Evolutionary conservation across 768 basidiomycete genomes (phyloP).

Genomic region (Rhodotorula kratochvilovae): DNA sequence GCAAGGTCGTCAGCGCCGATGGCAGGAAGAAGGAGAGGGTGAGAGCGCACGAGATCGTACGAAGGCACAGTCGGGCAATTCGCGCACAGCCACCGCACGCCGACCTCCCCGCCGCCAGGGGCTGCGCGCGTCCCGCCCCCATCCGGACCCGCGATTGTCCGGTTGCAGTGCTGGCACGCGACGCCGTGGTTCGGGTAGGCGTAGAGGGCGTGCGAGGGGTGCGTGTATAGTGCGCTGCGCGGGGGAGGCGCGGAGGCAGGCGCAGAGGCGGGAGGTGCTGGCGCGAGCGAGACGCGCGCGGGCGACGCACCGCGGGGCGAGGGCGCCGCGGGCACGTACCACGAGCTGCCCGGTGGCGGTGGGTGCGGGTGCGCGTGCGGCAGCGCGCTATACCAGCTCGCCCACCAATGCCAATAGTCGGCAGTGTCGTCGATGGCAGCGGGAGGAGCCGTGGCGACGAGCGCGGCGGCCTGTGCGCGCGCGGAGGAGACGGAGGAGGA

Average conservation of each 20-base stretch:
- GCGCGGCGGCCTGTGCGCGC: not conserved
- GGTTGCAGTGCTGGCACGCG: not conserved
- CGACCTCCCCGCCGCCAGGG: not conserved
- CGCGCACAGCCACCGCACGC: conserved; percentile 2
- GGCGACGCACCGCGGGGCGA: not conserved
- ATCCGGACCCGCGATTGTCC: not conserved
- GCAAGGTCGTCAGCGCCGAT: not conserved
- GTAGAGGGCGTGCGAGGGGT: not conserved
- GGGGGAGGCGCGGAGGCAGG: no score
- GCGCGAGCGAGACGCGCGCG: not conserved
- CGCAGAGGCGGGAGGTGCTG: no score
- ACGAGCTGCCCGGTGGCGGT: not conserved
- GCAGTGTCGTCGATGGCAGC: not conserved
- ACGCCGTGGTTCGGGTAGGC: not conserved
- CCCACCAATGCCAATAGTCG: not conserved
- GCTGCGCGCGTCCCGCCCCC: not conserved
- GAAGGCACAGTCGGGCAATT: conserved; percentile 3
- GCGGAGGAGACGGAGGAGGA: not conserved
- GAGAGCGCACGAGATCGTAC: not conserved
- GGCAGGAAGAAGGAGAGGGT: not conserved
- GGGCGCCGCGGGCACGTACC: not conserved
- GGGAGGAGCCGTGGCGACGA: not conserved
- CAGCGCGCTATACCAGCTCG: not conserved
- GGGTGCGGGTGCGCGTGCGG: not conserved
- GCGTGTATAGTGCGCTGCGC: not conserved